These are phyloP conservation scores for Didymella segeticola DNA, from an alignment of 2,329 filamentous ascomycete species.

Conservation along the genomic window DNA sequence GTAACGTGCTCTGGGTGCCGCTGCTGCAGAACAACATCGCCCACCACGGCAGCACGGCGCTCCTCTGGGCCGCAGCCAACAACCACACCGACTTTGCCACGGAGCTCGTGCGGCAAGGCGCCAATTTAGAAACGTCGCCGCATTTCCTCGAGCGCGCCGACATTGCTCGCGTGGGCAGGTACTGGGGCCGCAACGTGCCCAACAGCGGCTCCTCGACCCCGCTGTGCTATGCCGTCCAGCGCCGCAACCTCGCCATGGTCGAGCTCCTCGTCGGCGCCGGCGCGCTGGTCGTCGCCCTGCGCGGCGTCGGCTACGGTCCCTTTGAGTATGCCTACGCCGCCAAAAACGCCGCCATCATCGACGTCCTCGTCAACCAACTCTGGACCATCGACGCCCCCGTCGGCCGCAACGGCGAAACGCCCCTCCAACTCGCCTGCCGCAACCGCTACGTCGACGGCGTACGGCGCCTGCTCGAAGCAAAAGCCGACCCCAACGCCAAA, in stretches of 20 bases:
- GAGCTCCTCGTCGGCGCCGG: conserved; percentile 14
- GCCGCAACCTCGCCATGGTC: conserved; percentile 16
- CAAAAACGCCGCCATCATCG: conserved; percentile 13
- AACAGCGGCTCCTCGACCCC: conserved; percentile 13
- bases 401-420: conserved; percentile 16
- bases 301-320: conserved; percentile 8
- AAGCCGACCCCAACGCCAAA: conserved; percentile 14
- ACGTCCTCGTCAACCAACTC: conserved; percentile 7
- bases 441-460: conserved; percentile 19
- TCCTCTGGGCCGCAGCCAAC: conserved; percentile 19
- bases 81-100: conserved; percentile 11
- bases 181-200: conserved; percentile 19
- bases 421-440: conserved; percentile 14
- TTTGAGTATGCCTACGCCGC: conserved; percentile 16
- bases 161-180: conserved; percentile 15
- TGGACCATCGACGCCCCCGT: conserved; percentile 14
- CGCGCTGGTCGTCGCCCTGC: conserved; percentile 12
- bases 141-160: conserved; percentile 8
- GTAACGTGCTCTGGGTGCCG: conserved; percentile 17
- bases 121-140: conserved; percentile 17
- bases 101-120: conserved; percentile 14
- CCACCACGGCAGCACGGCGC: conserved; percentile 18
- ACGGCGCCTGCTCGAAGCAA: conserved; percentile 15
- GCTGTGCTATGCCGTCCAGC: conserved; percentile 17
- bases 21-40: conserved; percentile 15